Evolutionary conservation across 140 eudicot species (phyloP), one percentile per base, ranked within the genome.

Genomic region (Anethum foeniculum): DNA sequence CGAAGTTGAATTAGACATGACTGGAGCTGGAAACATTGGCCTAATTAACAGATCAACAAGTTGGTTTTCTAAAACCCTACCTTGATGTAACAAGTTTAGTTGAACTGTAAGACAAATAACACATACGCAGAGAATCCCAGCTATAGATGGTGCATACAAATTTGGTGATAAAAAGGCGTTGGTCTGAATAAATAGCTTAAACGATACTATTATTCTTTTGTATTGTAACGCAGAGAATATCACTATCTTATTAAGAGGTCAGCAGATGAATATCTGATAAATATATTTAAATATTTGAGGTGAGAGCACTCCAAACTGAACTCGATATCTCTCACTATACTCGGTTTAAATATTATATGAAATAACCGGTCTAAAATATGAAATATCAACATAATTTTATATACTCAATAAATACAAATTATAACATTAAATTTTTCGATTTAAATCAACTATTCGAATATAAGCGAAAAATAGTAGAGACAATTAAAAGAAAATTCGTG

Each of bases 1-100:
- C 75, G 87, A 85, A 34, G 90, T 78, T 21, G 90, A 84, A 79
- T 86, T 86, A 16, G 80, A 78, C 82, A 87, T 84, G 79, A 86
- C 48, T 69, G 89, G 11, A 16, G 23, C 78, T 43, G 90, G 85
- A 82, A 89, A 91, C 93, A 91, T 87, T 72, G 56, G 34, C 28
- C 13, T 25, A 12, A 38, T 38, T 38, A 39, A 30, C 58, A 30
- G 56, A 75, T 39, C 46, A 54, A 39, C n/a, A 6, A 71, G 27
- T 36, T 62, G 18, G 80, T 39, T 23, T 28, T 23, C 4, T 71
- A 8, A n/a, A 56, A 44, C 36, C 28, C 15, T 60, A 25, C 6
- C 30, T 62, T 54, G 9, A 73, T 49, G 67, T 81, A 43, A 48
- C 88, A 60, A 85, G 81, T 67, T 65, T 62, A 34, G 76, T 80